These are phyloP conservation scores for Sugiyamaella pinicola DNA, from an alignment of 1,139 yeast species.

Conservation along the genomic window DNA sequence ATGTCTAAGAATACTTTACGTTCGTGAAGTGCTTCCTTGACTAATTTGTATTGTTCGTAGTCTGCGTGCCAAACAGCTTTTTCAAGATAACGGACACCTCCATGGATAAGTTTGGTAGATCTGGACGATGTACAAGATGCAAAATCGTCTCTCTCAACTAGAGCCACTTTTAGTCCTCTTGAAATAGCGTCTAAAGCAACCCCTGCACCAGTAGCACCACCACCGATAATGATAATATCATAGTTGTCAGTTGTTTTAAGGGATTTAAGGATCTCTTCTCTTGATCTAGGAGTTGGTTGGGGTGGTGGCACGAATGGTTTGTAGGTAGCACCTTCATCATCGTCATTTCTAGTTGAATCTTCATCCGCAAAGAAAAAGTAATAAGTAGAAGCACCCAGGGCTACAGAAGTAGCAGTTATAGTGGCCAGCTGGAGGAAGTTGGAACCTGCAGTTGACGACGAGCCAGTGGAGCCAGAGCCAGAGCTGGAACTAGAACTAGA, in stretches of 20 bases:
- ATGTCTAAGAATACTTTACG: conserved; percentile 86
- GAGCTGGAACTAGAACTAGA: neutral
- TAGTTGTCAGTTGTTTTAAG: conserved; percentile 42
- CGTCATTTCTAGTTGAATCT: conserved; percentile 12
- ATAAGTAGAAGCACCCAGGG: conserved; percentile 11
- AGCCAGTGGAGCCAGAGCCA: neutral
- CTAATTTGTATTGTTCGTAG: conserved; percentile 87
- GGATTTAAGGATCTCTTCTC: conserved; percentile 33
- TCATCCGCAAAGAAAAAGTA: conserved; percentile 14
- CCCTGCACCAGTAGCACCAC: conserved; percentile 96
- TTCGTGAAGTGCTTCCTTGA: conserved; percentile 91
- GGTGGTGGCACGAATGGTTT: conserved; percentile 24
- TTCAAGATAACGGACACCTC: conserved; percentile 94
- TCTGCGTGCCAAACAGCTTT: conserved; percentile 87
- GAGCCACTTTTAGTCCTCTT: conserved; percentile 85
- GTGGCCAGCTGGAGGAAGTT: conserved; percentile 8
- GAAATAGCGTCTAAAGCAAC: conserved; percentile 90
- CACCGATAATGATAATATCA: conserved; percentile 86
- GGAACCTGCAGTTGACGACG: neutral
- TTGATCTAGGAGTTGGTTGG: conserved; percentile 32
- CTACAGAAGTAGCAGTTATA: conserved; percentile 3
- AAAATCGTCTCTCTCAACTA: conserved; percentile 84
- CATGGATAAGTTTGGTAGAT: conserved; percentile 97
- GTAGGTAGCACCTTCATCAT: conserved; percentile 16
- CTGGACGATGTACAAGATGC: conserved; percentile 92